Base-by-base conservation (phyloP, 176 grass and related monocot species). In the Coix lacrymajobi region DNA sequence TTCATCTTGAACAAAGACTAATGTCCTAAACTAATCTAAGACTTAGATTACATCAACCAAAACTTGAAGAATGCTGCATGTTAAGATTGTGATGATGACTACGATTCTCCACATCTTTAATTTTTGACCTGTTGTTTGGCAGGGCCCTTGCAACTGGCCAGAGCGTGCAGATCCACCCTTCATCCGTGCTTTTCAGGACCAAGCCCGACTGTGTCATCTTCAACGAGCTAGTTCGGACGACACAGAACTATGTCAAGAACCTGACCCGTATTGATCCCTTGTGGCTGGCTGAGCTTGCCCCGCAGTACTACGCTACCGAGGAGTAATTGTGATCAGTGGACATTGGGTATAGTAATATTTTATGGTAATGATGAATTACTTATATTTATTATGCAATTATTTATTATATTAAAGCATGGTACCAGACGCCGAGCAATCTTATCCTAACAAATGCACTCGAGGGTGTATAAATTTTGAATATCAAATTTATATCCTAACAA, bases 221-320 rank as follows among this genome's bases (percentile, higher is more conserved):
- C 86, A 98, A 98, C 41, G 89, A 95, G 81, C 71, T 95, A 22
- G 76, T 93, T 28, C 82, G 91, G 51, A 98, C 92, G 1, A 93
- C 79, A 4, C 92, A 98, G 54, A 95, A 79, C 29, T 98, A 95
- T 5, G 63, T 98, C 25, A 89, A 90, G 64, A 95, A 95, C 37
- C 31, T 92, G 71, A 98, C 93, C 17, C 79, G 89, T 66, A 85
- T 98, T 7, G 96, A 98, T 43, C 91, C 96, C 38, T 65, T 95
- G 54, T 98, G 96, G 96, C 69, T 98, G 62, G 80, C 93, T 28
- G 96, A 98, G 79, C 86, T 98, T 5, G 93, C 96, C 20, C 89
- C 91, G 10, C 96, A 93, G 32, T 95, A 92, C 51, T 98, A 95
- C n/a, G 87, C 96, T 25, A 87, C 85, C 0, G 82, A 95, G 34